These are phyloP conservation scores for Breynia disticha DNA, from an alignment of 441 rosid species.

Conservation along the genomic window DNA sequence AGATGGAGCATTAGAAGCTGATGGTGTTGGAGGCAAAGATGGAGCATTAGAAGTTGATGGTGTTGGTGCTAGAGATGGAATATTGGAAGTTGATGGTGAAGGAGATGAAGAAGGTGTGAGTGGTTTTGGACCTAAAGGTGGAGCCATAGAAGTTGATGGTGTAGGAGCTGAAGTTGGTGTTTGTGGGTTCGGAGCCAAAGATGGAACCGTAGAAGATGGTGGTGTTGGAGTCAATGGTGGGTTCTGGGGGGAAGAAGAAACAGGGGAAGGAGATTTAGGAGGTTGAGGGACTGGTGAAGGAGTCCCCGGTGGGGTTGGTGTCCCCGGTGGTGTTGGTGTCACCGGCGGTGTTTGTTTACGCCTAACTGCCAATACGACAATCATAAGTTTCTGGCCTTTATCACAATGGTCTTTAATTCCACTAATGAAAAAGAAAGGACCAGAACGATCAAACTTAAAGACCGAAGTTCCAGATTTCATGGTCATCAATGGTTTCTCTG, in stretches of 20 bases:
- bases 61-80: not conserved
- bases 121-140: too few relatives aligned
- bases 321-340: slow-evolving; percentile 4
- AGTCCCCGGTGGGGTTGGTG: not conserved
- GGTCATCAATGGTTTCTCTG: slow-evolving; percentile 31
- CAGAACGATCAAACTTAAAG: slow-evolving; percentile 40
- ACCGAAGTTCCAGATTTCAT: slow-evolving; percentile 42
- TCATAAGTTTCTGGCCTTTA: slow-evolving; percentile 48
- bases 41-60: slow-evolving; percentile 3
- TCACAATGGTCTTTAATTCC: slow-evolving; percentile 43
- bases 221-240: slow-evolving; percentile 2
- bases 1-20: slow-evolving; percentile 9
- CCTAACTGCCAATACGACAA: slow-evolving; percentile 36
- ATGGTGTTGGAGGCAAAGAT: slow-evolving; percentile 5
- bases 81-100: slow-evolving; percentile 7
- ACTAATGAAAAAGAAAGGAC: slow-evolving; percentile 65
- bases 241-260: slow-evolving; percentile 9
- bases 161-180: slow-evolving; percentile 10
- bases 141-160: slow-evolving; percentile 16
- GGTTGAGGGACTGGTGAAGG: slow-evolving; percentile 2
- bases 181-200: slow-evolving; percentile 53
- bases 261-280: slow-evolving; percentile 5
- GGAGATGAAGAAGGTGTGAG: too few relatives aligned
- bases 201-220: slow-evolving; percentile 23
- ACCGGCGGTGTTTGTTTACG: not conserved